Evolutionary conservation across 2,329 filamentous ascomycete species (phyloP).

Genomic region (Gnomoniopsis sp.): DNA sequence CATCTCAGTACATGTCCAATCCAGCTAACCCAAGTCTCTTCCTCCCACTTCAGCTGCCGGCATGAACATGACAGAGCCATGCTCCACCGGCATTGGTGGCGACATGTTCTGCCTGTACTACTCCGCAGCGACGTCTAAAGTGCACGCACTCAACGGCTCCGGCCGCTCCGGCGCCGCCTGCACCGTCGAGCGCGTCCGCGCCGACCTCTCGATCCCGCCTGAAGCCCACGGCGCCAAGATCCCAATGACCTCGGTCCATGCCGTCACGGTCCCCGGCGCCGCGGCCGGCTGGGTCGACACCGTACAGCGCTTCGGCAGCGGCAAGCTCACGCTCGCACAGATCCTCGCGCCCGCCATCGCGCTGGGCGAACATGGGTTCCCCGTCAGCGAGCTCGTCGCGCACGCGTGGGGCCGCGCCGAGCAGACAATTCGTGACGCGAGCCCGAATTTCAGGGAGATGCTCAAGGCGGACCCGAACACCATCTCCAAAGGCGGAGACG

Average conservation of each 20-base stretch:
- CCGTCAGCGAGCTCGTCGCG: slow-evolving; percentile 77
- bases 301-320: slow-evolving; percentile 84
- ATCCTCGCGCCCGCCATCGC: slow-evolving; percentile 80
- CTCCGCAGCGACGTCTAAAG: slow-evolving; percentile 74
- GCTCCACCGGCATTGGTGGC: slow-evolving; percentile 90
- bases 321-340: slow-evolving; percentile 72
- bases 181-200: slow-evolving; percentile 67
- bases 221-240: slow-evolving; percentile 51
- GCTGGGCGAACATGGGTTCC: slow-evolving; percentile 83
- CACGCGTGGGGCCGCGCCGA: slow-evolving; percentile 71
- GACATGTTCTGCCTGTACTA: slow-evolving; percentile 97
- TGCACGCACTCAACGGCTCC: slow-evolving; percentile 87
- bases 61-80: slow-evolving; percentile 89
- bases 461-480: slow-evolving; percentile 72
- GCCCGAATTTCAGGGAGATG: slow-evolving; percentile 84
- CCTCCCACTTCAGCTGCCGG: slow-evolving; percentile 63
- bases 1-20: not conserved
- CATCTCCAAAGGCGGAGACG: slow-evolving; percentile 41
- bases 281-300: slow-evolving; percentile 92
- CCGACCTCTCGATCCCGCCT: slow-evolving; percentile 58
- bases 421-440: slow-evolving; percentile 62
- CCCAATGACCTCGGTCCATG: slow-evolving; percentile 71
- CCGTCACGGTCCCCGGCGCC: slow-evolving; percentile 85
- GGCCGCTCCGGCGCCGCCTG: slow-evolving; percentile 72
- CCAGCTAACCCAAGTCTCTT: not conserved